Conservation (phyloP, 768 basidiomycete species). For the Pholiota conissans region DNA sequence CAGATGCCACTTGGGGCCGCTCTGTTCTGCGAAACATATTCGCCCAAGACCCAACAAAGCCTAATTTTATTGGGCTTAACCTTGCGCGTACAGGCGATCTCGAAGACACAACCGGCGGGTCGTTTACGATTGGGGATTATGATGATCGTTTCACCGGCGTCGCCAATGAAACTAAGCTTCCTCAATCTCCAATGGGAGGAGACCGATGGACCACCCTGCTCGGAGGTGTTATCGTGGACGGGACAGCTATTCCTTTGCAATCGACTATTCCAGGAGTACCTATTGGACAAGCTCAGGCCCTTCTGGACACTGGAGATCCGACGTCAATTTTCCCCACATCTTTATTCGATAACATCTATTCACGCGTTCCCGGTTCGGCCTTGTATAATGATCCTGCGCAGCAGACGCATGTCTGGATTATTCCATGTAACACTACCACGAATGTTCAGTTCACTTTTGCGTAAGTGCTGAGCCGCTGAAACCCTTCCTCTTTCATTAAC, state of each 20-base stretch:
- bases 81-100: conserved; percentile 40
- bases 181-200: conserved; percentile 32
- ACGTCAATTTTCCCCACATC: conserved; percentile 31
- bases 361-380: conserved; percentile 34
- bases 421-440: conserved; percentile 35
- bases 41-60: conserved; percentile 28
- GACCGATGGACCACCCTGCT: conserved; percentile 44
- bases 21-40: conserved; percentile 43
- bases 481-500: conserved; percentile 14
- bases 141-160: conserved; percentile 32
- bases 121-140: conserved; percentile 43
- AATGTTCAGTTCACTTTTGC: conserved; percentile 39
- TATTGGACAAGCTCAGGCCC: conserved; percentile 29
- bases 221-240: conserved; percentile 36
- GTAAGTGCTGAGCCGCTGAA: conserved; percentile 26
- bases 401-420: conserved; percentile 33
- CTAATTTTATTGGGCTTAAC: conserved; percentile 42
- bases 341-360: conserved; percentile 38
- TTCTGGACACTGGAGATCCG: conserved; percentile 47
- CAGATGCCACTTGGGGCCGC: conserved; percentile 28
- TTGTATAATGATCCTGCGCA: conserved; percentile 18
- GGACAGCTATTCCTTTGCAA: conserved; percentile 21
- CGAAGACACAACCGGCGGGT: conserved; percentile 39
- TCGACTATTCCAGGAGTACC: conserved; percentile 32
- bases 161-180: conserved; percentile 27